Evolutionary conservation across 345 rosid genomes (phyloP), one percentile per base, ranked within the genome.

Genomic region (Eucalyptus sp.): DNA sequence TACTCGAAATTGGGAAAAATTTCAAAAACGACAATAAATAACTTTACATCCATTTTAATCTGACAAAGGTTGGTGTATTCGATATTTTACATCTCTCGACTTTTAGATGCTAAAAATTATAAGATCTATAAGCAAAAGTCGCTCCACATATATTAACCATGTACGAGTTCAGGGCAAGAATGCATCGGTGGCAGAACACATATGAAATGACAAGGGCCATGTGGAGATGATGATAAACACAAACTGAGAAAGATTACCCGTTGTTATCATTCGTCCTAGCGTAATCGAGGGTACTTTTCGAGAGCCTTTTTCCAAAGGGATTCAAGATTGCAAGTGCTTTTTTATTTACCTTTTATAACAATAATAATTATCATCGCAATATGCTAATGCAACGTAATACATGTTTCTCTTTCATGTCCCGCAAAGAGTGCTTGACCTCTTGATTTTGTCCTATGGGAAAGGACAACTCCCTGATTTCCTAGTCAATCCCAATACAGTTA

Each of bases 301-400:
- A 25, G 93, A 93, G 48, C 92, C 94, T 14, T 91, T 90, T 50
- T 91, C 93, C 5, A 92, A 93, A 51, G 89, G 89, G 94, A 91
- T 92, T 43, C 88, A 91, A 89, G 93, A 93, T 43, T 80, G 86
- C 88, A 91, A 85, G 87, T 89, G 44, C 58, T 18, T 52, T 18
- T 52, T 52, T 52, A 52, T 52, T 52, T 52, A 22, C 58, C 24
- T 52, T 52, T 52, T 7, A 52, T 52, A 52, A 18, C 58, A 52
- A 52, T 52, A 52, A 52, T 18, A 52, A 52, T 52, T 18, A 5
- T 46, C 15, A 16, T 2, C 37, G 8, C 16, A 48, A 7, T 50
- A 7, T 64, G 56, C 14, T 33, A 31, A 15, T 46, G 58, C 25
- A 16, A 88, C 50, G 49, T 68, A 33, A 68, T 13, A 43, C n/a